Conservation (phyloP, 257 asterid genomes). For the Hygrophila difformis region DNA sequence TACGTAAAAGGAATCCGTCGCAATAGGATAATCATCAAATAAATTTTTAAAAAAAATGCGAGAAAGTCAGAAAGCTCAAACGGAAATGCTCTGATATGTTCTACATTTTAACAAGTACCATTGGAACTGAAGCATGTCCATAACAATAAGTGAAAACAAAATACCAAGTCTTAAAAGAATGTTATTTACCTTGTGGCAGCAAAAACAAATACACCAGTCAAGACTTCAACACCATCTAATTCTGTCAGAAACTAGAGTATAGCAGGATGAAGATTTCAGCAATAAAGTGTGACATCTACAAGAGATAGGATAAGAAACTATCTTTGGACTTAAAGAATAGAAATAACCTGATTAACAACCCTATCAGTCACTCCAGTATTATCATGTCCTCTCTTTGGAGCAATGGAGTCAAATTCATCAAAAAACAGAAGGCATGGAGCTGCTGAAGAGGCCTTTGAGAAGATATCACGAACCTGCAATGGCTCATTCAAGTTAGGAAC, state of each 20-base stretch:
- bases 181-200: constrained; percentile 78
- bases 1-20: too few relatives aligned
- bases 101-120: too few relatives aligned
- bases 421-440: constrained; percentile 93
- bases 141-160: too few relatives aligned
- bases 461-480: constrained; percentile 80
- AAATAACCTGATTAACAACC: constrained; percentile 83
- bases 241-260: constrained; percentile 73
- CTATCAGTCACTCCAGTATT: constrained; percentile 97
- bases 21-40: too few relatives aligned
- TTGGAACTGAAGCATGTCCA: too few relatives aligned
- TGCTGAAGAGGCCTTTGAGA: constrained; percentile 92
- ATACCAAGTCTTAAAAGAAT: too few relatives aligned
- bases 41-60: too few relatives aligned
- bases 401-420: constrained; percentile 96
- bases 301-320: background rate
- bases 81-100: too few relatives aligned
- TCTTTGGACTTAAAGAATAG: background rate
- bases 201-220: constrained; percentile 95
- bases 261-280: constrained; percentile 19
- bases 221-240: constrained; percentile 95
- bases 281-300: background rate
- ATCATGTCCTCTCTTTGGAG: constrained; percentile 96
- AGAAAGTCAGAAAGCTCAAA: too few relatives aligned
- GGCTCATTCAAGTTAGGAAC: constrained; percentile 14